A percentile compares a stretch with the other conserved stretches of the same genome.
phyloP scores from a whole-genome alignment of 2,329 filamentous ascomycete genomes.

The Colletotrichum godetiae region DNA sequence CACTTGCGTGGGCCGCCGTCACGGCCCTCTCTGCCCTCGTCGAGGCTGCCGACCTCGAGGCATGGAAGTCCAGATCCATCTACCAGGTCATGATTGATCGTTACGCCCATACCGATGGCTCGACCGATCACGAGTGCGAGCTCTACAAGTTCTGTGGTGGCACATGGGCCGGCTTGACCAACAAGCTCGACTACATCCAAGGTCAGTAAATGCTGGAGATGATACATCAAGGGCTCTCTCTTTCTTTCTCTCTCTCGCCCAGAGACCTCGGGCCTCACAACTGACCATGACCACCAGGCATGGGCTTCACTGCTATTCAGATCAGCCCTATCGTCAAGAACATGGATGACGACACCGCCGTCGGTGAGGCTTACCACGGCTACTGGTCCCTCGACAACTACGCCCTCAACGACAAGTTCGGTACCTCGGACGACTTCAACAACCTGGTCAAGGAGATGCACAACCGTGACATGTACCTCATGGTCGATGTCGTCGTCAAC shows the following conservation, averaged over 20 bases:
- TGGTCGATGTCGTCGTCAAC: constrained; percentile 67
- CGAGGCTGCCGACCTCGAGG: constrained; percentile 29
- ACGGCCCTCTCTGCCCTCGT: constrained; percentile 22
- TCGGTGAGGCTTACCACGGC: constrained; percentile 49
- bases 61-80: constrained; percentile 48
- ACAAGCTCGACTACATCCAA: constrained; percentile 63
- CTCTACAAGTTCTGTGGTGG: constrained; percentile 59
- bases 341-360: constrained; percentile 39
- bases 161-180: constrained; percentile 59
- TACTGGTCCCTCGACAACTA: constrained; percentile 54
- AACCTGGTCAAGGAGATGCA: constrained; percentile 60
- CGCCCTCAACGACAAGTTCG: constrained; percentile 60
- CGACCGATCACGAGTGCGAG: constrained; percentile 54
- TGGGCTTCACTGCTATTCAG: constrained; percentile 57
- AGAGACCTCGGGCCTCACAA: not conserved
- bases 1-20: constrained; percentile 29
- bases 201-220: constrained; percentile 37
- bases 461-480: constrained; percentile 64
- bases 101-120: constrained; percentile 54
- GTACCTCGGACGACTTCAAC: constrained; percentile 59
- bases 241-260: not conserved
- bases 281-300: constrained; percentile 22
- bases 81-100: constrained; percentile 59
- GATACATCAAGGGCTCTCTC: not conserved
- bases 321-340: constrained; percentile 67